Evolutionary conservation across 306 rosid species (phyloP).

Genomic region (Fragaria ananassa): DNA sequence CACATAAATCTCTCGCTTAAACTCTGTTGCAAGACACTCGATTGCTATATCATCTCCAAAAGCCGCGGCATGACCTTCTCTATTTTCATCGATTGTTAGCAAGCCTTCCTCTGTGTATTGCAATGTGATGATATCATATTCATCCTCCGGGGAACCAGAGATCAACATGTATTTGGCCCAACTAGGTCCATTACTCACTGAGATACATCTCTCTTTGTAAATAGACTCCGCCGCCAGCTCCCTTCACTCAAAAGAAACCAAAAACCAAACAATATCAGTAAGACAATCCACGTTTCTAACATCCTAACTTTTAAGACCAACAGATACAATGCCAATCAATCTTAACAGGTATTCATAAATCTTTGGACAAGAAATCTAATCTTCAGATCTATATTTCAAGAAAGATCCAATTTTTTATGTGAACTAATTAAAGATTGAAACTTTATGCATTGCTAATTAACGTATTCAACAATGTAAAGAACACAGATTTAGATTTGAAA

Average conservation of each 20-base stretch:
- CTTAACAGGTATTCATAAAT: not conserved
- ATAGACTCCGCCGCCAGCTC: conserved; percentile 90
- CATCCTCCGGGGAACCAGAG: conserved; percentile 81
- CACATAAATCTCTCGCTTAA: conserved; percentile 89
- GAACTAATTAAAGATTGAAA: not conserved
- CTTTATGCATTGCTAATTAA: not conserved
- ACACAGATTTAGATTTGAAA: not conserved
- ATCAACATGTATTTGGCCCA: conserved; percentile 98
- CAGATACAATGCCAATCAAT: not conserved
- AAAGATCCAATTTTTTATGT: not conserved
- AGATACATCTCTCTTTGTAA: conserved; percentile 85
- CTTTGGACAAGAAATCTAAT: not conserved
- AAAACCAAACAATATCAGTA: conserved; percentile 19
- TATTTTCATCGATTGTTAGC: conserved; percentile 79
- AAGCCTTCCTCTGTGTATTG: conserved; percentile 94
- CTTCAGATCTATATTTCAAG: not conserved
- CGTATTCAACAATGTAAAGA: not conserved
- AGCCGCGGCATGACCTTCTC: conserved; percentile 91
- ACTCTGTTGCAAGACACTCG: conserved; percentile 97
- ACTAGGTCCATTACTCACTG: conserved; percentile 71
- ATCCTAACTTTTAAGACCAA: not conserved
- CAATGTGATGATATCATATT: conserved; percentile 85
- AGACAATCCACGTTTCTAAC: not conserved
- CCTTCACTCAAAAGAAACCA: conserved; percentile 42
- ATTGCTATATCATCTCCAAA: conserved; percentile 97